Conservation (phyloP, 2,329 filamentous ascomycete genomes). For the Fusarium coffeatum region DNA sequence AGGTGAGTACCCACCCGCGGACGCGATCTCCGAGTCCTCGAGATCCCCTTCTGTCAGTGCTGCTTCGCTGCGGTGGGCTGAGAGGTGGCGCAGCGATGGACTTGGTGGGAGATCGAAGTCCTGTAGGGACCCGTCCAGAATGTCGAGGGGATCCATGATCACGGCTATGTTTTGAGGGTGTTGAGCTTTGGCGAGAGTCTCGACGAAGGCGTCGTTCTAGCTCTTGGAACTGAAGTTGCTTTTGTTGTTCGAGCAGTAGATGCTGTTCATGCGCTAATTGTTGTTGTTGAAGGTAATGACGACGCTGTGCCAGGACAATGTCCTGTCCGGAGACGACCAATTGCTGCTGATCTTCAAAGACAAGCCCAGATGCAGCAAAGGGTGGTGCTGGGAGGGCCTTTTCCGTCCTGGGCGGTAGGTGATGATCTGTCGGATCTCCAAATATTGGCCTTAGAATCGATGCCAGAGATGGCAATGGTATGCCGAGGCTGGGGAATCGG, state of each 20-base stretch:
- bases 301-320: constrained; percentile 44
- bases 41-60: constrained; percentile 51
- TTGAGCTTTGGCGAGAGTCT: constrained; percentile 17
- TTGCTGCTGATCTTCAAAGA: constrained; percentile 51
- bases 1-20: constrained; percentile 68
- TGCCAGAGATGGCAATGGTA: constrained; percentile 49
- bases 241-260: constrained; percentile 36
- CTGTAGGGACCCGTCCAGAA: constrained; percentile 64
- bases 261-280: constrained; percentile 29
- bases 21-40: constrained; percentile 61
- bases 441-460: constrained; percentile 36
- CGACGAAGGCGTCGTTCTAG: constrained; percentile 34
- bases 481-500: constrained; percentile 51
- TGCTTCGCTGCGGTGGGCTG: constrained; percentile 51
- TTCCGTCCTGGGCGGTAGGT: constrained; percentile 23
- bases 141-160: constrained; percentile 54
- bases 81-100: constrained; percentile 51
- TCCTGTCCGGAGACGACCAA: constrained; percentile 49
- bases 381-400: constrained; percentile 47
- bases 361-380: constrained; percentile 44
- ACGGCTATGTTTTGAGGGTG: constrained; percentile 18
- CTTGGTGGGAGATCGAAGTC: constrained; percentile 65
- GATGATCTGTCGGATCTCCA: constrained; percentile 22
- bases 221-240: constrained; percentile 38
- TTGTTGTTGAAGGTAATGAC: constrained; percentile 38